Evolutionary conservation across 2,329 filamentous ascomycete genomes (phyloP).

Genomic region (Xylariales sp.): DNA sequence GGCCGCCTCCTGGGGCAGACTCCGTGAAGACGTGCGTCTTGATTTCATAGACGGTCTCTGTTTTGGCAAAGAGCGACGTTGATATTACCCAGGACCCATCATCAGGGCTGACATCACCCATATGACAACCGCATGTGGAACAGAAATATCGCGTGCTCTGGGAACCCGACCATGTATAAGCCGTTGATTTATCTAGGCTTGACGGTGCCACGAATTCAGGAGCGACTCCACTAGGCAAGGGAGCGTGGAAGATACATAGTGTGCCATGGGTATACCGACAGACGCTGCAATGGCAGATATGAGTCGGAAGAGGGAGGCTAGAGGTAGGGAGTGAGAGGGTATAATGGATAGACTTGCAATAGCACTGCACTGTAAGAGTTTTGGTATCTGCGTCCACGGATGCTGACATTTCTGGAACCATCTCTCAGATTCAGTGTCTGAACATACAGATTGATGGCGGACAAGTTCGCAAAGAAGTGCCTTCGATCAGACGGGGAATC

Average conservation of each 20-base stretch:
- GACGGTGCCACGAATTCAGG: conserved; percentile 4
- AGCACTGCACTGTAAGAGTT: conserved; percentile 1
- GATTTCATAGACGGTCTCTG: conserved; percentile 3
- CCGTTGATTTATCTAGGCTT: conserved; percentile 1
- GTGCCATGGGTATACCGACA: conserved; percentile 11
- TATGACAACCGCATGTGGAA: conserved; percentile 10
- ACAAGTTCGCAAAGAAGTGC: too few species aligned
- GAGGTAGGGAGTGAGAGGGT: conserved; percentile 6
- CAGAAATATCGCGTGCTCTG: conserved; percentile 1
- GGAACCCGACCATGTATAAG: not conserved
- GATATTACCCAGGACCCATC: conserved; percentile 5
- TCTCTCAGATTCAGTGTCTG: too few species aligned
- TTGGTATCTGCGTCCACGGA: not conserved
- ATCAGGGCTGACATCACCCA: conserved; percentile 2
- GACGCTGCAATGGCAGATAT: conserved; percentile 11
- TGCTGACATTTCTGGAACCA: too few species aligned
- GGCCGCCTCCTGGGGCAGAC: conserved; percentile 7
- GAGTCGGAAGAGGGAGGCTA: conserved; percentile 3
- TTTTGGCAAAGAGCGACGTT: conserved; percentile 4
- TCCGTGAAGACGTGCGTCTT: conserved; percentile 4
- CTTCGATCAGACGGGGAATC: too few species aligned
- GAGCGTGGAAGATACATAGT: conserved; percentile 4
- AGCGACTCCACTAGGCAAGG: not conserved
- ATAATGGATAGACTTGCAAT: conserved; percentile 9
- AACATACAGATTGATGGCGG: too few species aligned